Evolutionary conservation across 345 rosid species (phyloP).

Genomic region (Melaleuca alternifolia): DNA sequence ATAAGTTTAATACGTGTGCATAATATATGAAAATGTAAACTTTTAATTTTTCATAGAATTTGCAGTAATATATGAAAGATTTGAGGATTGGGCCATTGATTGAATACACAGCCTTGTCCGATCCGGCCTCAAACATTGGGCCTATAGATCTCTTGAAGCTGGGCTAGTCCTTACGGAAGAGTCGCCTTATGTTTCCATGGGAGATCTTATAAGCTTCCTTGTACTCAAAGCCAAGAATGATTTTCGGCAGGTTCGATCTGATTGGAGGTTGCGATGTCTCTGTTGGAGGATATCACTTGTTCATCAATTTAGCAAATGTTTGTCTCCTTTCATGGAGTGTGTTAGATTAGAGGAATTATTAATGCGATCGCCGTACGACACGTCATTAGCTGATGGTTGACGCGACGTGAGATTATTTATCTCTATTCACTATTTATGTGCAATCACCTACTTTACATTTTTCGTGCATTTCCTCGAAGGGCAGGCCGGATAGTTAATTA

Average conservation of each 20-base stretch:
- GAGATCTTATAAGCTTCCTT: not conserved
- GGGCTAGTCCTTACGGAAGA: not conserved
- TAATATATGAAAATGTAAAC: too few relatives aligned
- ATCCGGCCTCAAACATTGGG: not conserved
- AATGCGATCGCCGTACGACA: not conserved
- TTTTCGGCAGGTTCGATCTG: not conserved
- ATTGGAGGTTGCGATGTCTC: not conserved
- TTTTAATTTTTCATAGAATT: too few relatives aligned
- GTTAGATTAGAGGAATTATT: not conserved
- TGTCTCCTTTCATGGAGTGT: not conserved
- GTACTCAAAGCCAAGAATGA: not conserved
- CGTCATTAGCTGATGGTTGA: rapidly evolving
- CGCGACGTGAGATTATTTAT: not conserved
- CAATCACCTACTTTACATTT: not conserved
- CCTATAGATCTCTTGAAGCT: not conserved
- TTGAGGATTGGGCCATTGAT: not conserved
- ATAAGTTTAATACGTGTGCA: too few relatives aligned
- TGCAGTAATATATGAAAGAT: not conserved
- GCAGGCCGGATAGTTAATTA: not conserved
- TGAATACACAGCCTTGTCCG: not conserved
- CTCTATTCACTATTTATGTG: too few relatives aligned
- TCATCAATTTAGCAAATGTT: not conserved
- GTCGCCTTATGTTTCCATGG: not conserved
- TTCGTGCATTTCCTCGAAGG: not conserved
- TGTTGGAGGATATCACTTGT: not conserved